Conservation (phyloP, 495 filamentous ascomycete species). For the Hypoxylon lenormandii region DNA sequence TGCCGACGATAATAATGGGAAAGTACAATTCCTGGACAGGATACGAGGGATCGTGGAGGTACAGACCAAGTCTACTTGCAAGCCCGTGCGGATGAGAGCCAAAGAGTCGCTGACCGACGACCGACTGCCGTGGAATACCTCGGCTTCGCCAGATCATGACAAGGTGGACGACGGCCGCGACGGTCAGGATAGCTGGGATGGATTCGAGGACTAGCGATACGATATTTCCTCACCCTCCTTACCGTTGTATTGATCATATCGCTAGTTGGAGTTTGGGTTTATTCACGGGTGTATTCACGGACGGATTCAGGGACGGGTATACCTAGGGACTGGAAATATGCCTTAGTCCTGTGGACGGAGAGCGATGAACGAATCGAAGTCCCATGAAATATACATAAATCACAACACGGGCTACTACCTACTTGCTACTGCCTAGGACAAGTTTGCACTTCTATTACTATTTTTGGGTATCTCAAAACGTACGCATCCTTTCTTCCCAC, state of each 20-base stretch:
- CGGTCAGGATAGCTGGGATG: constrained; percentile 74
- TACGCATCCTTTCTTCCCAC: not conserved
- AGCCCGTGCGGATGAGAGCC: constrained; percentile 76
- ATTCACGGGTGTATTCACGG: constrained; percentile 6
- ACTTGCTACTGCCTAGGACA: constrained; percentile 2
- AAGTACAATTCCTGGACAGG: constrained; percentile 52
- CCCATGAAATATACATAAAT: not conserved
- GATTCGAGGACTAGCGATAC: constrained; percentile 70
- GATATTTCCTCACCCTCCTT: not conserved
- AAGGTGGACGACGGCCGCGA: constrained; percentile 59
- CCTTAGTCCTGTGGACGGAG: too few relatives aligned
- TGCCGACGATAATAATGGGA: constrained; percentile 61
- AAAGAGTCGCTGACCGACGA: constrained; percentile 80
- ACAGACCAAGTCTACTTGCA: constrained; percentile 68
- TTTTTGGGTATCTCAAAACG: constrained; percentile 36
- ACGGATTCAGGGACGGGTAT: not conserved
- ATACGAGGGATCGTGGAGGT: constrained; percentile 55
- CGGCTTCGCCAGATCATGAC: constrained; percentile 47
- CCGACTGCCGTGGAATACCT: constrained; percentile 68
- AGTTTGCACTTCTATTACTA: constrained; percentile 5
- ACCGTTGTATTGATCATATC: not conserved
- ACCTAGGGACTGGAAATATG: constrained; percentile 19
- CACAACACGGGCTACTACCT: not conserved
- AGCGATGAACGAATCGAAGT: not conserved
- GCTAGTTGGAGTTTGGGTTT: constrained; percentile 27